Evolutionary conservation across 805 yeast species (phyloP).

Genomic region (Candida anglica): DNA sequence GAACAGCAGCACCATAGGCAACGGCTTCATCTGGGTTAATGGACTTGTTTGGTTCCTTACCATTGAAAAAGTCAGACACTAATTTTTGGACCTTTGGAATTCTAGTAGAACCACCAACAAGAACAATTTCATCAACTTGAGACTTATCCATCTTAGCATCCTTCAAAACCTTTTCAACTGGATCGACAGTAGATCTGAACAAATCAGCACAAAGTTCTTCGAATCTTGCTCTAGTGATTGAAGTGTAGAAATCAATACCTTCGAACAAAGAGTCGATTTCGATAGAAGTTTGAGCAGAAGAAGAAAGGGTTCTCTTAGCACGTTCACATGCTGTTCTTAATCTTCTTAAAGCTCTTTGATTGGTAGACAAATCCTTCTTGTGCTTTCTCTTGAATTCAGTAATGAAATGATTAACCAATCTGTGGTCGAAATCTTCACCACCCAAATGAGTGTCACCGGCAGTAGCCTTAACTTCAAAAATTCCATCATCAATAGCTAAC

Average conservation of each 20-base stretch:
- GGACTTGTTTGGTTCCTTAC: constrained; percentile 95
- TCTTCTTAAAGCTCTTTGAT: constrained; percentile 85
- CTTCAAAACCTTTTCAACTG: constrained; percentile 92
- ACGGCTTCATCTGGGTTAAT: constrained; percentile 99
- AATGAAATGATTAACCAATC: constrained; percentile 82
- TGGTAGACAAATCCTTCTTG: constrained; percentile 74
- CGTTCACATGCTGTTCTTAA: constrained; percentile 97
- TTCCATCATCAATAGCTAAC: constrained; percentile 85
- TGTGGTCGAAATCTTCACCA: constrained; percentile 94
- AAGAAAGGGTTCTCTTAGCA: constrained; percentile 94
- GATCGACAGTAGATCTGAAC: constrained; percentile 91
- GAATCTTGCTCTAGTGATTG: constrained; percentile 95
- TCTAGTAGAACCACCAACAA: constrained; percentile 99
- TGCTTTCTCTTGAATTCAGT: constrained; percentile 95
- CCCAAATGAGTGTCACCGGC: constrained; percentile 97
- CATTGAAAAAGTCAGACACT: constrained; percentile 84
- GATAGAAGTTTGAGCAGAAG: constrained; percentile 92
- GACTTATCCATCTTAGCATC: constrained; percentile 86
- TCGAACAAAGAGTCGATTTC: constrained; percentile 94
- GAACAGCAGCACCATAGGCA: constrained; percentile 99
- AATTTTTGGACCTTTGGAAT: constrained; percentile 97
- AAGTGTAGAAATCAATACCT: constrained; percentile 93
- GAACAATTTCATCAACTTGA: constrained; percentile 89
- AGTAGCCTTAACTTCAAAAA: constrained; percentile 88
- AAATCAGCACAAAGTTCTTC: constrained; percentile 93